phyloP scores from a whole-genome alignment of 2,329 filamentous ascomycete genomes.

The Acrodontium crateriforme region DNA sequence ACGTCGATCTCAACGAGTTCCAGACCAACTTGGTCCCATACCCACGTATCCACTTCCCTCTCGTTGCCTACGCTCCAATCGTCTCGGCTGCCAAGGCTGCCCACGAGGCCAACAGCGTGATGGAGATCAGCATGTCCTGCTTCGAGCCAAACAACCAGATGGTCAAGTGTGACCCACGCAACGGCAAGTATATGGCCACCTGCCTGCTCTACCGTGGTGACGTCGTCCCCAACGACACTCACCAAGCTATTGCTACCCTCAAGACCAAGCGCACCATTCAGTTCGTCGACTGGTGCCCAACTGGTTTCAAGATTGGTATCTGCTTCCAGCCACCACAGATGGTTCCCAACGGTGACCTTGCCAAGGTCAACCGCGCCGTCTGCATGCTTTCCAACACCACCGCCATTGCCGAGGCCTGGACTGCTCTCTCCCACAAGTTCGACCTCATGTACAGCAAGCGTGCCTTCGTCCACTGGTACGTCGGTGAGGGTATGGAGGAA shows the following conservation, averaged over 20 bases:
- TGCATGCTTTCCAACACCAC: constrained; percentile 99
- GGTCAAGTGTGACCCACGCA: constrained; percentile 97
- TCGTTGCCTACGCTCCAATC: constrained; percentile 90
- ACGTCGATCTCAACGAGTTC: constrained; percentile 99
- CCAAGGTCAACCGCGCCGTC: constrained; percentile 95
- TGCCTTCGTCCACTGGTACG: constrained; percentile 99
- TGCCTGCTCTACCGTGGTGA: constrained; percentile 97
- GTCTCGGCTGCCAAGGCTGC: constrained; percentile 90
- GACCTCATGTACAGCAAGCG: constrained; percentile 99
- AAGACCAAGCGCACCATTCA: constrained; percentile 99
- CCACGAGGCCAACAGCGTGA: constrained; percentile 95
- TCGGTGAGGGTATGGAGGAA: constrained; percentile 99
- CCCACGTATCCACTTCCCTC: constrained; percentile 97
- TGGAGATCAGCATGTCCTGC: constrained; percentile 97
- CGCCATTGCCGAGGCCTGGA: constrained; percentile 96
- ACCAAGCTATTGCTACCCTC: constrained; percentile 81
- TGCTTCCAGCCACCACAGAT: constrained; percentile 97
- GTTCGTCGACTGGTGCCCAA: constrained; percentile 99
- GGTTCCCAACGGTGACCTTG: constrained; percentile 92
- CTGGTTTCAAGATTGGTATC: constrained; percentile 99
- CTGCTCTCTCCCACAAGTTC: constrained; percentile 91
- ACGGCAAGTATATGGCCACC: constrained; percentile 99
- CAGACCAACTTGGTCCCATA: constrained; percentile 99
- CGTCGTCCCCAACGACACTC: constrained; percentile 90
- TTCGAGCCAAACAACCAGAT: constrained; percentile 99